Conservation (phyloP, 176 grass and related monocot species). For the Avena eriantha region DNA sequence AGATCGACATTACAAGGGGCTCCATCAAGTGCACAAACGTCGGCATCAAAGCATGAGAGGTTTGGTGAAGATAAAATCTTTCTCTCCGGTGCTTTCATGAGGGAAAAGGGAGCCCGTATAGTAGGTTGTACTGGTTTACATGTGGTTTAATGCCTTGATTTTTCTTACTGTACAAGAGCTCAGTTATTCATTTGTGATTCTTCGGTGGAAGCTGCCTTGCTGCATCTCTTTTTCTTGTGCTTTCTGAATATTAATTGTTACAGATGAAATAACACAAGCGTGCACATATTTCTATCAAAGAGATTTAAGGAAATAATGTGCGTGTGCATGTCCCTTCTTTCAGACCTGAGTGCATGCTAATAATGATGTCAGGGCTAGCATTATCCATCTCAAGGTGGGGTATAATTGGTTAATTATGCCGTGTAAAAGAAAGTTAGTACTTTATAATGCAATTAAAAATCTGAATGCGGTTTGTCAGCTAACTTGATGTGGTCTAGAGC, state of each 20-base stretch:
- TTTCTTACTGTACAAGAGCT: background rate
- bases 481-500: background rate
- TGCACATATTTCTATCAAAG: constrained; percentile 38
- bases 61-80: constrained; percentile 46
- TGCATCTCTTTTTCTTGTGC: background rate
- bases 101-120: background rate
- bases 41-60: constrained; percentile 68
- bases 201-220: constrained; percentile 33
- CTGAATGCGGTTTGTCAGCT: background rate
- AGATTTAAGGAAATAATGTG: constrained; percentile 10
- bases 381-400: constrained; percentile 1
- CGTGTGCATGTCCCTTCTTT: constrained; percentile 31
- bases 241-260: constrained; percentile 17
- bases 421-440: background rate
- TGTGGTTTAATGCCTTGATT: constrained; percentile 16
- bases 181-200: constrained; percentile 18
- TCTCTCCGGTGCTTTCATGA: constrained; percentile 3
- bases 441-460: constrained; percentile 9
- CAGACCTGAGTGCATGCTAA: constrained; percentile 19
- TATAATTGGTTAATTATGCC: background rate
- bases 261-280: constrained; percentile 20
- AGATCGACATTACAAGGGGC: constrained; percentile 83
- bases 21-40: constrained; percentile 79
- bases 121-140: constrained; percentile 23
- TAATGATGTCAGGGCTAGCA: constrained; percentile 21